Base-by-base conservation (phyloP, 2,329 filamentous ascomycete species). In the Arthrobotrys iridis region DNA sequence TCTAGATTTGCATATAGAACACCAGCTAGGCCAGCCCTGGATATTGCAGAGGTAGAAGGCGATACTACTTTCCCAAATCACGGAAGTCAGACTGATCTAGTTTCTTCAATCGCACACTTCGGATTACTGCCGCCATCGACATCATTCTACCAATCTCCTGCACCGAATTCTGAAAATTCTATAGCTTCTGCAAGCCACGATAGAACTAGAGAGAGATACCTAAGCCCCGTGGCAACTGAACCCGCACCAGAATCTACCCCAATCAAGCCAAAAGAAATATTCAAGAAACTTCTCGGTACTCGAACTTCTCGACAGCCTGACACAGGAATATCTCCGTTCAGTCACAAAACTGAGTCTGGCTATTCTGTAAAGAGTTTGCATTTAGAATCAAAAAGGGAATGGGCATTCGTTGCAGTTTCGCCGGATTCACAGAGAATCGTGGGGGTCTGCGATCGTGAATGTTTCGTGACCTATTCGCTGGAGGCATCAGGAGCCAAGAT, bases 401-500 rank as follows among this genome's bases (percentile, higher is more conserved):
- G 71, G 71, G 71, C 71, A 13, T 75, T 75, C 26, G 71, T 75
- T 45, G 71, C 57, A 10, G 30, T 68, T 50, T 75, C 71, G 3
- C 71, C 71, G 8, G 63, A 75, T 58, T 64, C 71, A 4, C 63
- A 58, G 20, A 68, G 63, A 0, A 64, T 75, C 7, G 57, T 75
- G 8, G 71, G 71, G 15, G 63, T 75, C 2, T 75, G 63, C 30
- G 71, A 75, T 50, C 71, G 57, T n/a, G 71, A 75, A 13, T 40
- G 10, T 7, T 75, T 75, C 30, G 43, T 59, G 40, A 64, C 71
- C 1, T 75, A 68, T 55, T 75, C 33, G 10, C 58, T 75, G 41
- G 70, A 75, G 7, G 10, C n/a, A n/a, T 46, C 48, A 10, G 71
- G 48, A 15, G 52, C 40, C 6, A 58, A 20, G 22, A 26, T 60